These are phyloP conservation scores for Juglanconis oblonga DNA, from an alignment of 2,329 filamentous ascomycete species.

Conservation along the genomic window DNA sequence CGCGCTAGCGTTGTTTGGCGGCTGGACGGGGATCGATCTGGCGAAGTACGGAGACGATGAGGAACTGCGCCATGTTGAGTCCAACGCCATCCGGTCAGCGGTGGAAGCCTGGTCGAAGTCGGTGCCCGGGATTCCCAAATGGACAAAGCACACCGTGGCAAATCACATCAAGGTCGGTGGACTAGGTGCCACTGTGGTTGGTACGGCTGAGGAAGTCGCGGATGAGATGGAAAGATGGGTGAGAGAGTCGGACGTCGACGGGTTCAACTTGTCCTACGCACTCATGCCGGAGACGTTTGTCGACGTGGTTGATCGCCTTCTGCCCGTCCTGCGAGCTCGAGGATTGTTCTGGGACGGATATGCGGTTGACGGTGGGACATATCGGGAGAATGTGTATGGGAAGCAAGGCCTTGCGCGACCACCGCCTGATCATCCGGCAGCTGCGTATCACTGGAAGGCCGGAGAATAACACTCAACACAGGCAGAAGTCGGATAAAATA, in stretches of 20 bases:
- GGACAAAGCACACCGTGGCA: slow-evolving; percentile 21
- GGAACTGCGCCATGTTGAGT: slow-evolving; percentile 59
- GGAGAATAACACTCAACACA: slow-evolving; percentile 15
- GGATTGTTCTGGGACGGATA: slow-evolving; percentile 57
- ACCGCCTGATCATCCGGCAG: slow-evolving; percentile 3
- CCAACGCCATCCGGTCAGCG: slow-evolving; percentile 56
- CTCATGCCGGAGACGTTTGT: slow-evolving; percentile 67
- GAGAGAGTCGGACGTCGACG: slow-evolving; percentile 14
- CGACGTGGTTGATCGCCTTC: slow-evolving; percentile 62
- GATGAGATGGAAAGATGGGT: slow-evolving; percentile 19
- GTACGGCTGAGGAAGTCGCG: slow-evolving; percentile 13
- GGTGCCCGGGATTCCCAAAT: slow-evolving; percentile 20
- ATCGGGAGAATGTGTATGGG: slow-evolving; percentile 59
- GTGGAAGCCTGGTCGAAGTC: slow-evolving; percentile 44
- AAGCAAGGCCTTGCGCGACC: slow-evolving; percentile 33
- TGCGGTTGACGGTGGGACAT: slow-evolving; percentile 54
- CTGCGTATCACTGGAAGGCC: slow-evolving; percentile 15
- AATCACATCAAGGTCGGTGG: slow-evolving; percentile 23
- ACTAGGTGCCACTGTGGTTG: slow-evolving; percentile 16
- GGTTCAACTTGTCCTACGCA: slow-evolving; percentile 49
- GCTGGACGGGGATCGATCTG: slow-evolving; percentile 66
- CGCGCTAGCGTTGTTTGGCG: slow-evolving; percentile 62
- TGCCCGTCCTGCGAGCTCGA: slow-evolving; percentile 60
- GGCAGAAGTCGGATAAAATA: too few relatives aligned
- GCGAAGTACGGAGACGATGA: slow-evolving; percentile 60